Conservation (phyloP, 768 basidiomycete genomes). For the Lactarius sanguifluus region DNA sequence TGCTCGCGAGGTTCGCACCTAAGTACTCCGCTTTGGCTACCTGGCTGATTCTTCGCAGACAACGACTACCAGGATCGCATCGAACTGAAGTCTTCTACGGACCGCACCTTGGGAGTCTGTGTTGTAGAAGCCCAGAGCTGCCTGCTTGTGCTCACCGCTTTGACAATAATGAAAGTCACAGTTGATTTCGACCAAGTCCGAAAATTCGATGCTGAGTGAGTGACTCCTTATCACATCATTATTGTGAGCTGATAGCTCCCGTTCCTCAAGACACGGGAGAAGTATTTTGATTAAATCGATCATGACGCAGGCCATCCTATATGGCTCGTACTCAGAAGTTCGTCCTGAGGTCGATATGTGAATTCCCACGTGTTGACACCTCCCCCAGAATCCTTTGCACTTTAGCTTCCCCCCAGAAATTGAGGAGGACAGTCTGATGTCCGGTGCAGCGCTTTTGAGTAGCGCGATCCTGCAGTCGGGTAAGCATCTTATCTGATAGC, state of each 20-base stretch:
- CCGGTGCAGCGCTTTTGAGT: conserved; percentile 75
- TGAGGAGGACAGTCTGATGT: conserved; percentile 77
- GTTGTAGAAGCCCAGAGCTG: conserved; percentile 50
- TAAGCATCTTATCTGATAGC: conserved; percentile 35
- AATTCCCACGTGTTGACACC: not conserved
- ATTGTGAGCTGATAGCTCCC: not conserved
- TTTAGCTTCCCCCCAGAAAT: conserved; percentile 81
- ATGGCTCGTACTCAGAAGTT: conserved; percentile 67
- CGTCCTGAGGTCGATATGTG: conserved; percentile 18
- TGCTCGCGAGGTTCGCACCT: conserved; percentile 56
- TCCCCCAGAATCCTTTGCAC: conserved; percentile 64
- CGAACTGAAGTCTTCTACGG: conserved; percentile 63
- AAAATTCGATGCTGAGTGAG: conserved; percentile 64
- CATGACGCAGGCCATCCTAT: conserved; percentile 81
- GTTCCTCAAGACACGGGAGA: conserved; percentile 51
- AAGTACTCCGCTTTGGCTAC: not conserved
- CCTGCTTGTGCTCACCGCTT: conserved; percentile 62
- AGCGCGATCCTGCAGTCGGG: conserved; percentile 70
- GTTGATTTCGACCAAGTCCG: conserved; percentile 62
- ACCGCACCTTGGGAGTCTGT: conserved; percentile 71
- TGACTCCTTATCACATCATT: conserved; percentile 15
- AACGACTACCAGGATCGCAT: conserved; percentile 71
- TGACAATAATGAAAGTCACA: conserved; percentile 64
- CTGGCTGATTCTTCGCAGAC: conserved; percentile 42
- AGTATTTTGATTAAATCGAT: conserved; percentile 72